Evolutionary conservation across 2,329 filamentous ascomycete species (phyloP).

Genomic region (Calonectria pauciramosa): DNA sequence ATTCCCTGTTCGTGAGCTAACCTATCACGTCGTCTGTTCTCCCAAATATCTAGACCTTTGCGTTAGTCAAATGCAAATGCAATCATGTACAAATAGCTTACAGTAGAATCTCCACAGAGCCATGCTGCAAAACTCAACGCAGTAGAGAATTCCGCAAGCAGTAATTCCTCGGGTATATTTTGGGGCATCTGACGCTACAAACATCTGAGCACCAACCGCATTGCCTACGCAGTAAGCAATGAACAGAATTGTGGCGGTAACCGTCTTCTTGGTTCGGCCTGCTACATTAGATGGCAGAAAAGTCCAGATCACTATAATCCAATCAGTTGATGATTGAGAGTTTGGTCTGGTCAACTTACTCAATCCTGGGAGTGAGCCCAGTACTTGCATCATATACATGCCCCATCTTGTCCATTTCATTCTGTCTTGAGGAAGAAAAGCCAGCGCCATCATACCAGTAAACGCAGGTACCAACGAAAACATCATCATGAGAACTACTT

Average conservation of each 20-base stretch:
- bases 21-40: constrained; percentile 42
- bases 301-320: constrained; percentile 47
- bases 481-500: constrained; percentile 45
- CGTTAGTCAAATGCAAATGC: not conserved
- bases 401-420: constrained; percentile 50
- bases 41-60: constrained; percentile 39
- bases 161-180: constrained; percentile 40
- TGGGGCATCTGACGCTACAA: constrained; percentile 38
- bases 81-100: constrained; percentile 14
- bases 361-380: constrained; percentile 44
- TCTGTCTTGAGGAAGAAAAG: constrained; percentile 43
- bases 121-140: constrained; percentile 44
- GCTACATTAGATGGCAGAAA: constrained; percentile 56
- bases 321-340: not conserved
- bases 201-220: constrained; percentile 42
- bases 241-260: constrained; percentile 41
- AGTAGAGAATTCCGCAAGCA: constrained; percentile 41
- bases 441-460: constrained; percentile 48
- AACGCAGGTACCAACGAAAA: constrained; percentile 48
- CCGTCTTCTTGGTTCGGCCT: constrained; percentile 52
- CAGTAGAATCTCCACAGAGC: constrained; percentile 45
- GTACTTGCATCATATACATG: constrained; percentile 48
- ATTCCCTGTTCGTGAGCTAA: constrained; percentile 41
- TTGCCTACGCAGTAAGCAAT: constrained; percentile 43
- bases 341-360: constrained; percentile 24